These are phyloP conservation scores for Dictyostelium capitatum DNA, from an alignment of 78 protist species.

Conservation along the genomic window DNA sequence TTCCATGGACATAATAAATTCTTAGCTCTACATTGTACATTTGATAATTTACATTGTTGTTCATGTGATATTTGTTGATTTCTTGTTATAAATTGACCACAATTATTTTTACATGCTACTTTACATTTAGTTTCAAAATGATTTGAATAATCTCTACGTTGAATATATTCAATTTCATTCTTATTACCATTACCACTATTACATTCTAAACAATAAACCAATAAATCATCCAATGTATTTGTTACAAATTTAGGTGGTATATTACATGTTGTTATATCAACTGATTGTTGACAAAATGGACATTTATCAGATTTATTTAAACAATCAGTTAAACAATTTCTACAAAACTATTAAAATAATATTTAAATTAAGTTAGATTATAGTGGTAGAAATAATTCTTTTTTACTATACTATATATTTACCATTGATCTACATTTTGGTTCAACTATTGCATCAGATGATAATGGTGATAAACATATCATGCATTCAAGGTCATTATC, in stretches of 20 bases:
- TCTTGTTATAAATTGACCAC: neutral
- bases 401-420: too few species aligned
- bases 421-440: conserved; percentile 17
- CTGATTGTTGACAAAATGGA: neutral
- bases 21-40: neutral
- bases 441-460: neutral
- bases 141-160: neutral
- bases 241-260: conserved; percentile 14
- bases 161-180: neutral
- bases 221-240: neutral
- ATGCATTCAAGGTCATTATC: conserved; percentile 2
- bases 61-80: neutral
- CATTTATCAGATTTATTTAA: neutral
- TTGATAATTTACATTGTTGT: neutral
- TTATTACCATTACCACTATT: neutral
- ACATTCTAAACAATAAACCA: neutral
- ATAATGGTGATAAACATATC: neutral
- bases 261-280: neutral
- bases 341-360: neutral
- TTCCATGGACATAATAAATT: neutral
- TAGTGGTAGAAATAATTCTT: too few species aligned
- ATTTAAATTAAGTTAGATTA: too few species aligned
- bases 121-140: neutral
- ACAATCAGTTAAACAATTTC: neutral
- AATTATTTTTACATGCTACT: neutral